Base-by-base conservation (phyloP, 2,329 filamentous ascomycete genomes). In the Aspergillus sojae region DNA sequence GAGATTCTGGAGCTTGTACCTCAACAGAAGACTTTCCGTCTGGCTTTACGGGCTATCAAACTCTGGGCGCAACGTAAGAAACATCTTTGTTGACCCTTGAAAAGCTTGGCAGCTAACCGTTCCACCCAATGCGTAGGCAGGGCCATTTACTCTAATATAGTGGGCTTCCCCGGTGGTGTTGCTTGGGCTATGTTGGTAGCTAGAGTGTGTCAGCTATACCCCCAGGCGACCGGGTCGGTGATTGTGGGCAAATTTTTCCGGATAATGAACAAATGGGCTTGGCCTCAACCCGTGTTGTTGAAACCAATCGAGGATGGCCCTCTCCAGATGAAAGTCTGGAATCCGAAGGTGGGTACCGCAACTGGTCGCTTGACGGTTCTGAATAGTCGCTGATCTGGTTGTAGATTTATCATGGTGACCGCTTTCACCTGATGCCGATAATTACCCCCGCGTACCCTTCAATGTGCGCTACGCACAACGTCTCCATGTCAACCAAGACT, bases 151-250 rank as follows among this genome's bases (percentile, higher is more conserved):
- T 93, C 93, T 67, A 97, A 97, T 73, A 94, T 98, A 67, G 93
- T 97, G 78, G 95, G 95, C 30, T 99, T 95, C 70, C 95, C 95
- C 2, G 95, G 95, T 71, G 95, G 95, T 79, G 94, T 99, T 46
- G 95, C 95, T 5, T 99, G 94, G 93, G 95, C 94, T 14, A 97
- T 99, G 91, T 86, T 99, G 73, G 94, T 98, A 32, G 95, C 95
- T 58, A 88, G 95, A 67, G 92, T 98, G 48, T 98, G 95, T 78
- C 95, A 99, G 78, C 86, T 99, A 19, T 99, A 98, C 72, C 95
- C 95, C 16, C 93, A 93, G 75, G 95, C 95, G 7, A 92, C 93
- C 10, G 91, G 92, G 21, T 92, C 94, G 1, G 91, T 93, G 28
- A 90, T 99, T 61, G 90, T 99, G 46, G 87, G 89, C 74, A 97